Conservation (phyloP, 2,329 filamentous ascomycete species). For the Aureobasidium sp. region DNA sequence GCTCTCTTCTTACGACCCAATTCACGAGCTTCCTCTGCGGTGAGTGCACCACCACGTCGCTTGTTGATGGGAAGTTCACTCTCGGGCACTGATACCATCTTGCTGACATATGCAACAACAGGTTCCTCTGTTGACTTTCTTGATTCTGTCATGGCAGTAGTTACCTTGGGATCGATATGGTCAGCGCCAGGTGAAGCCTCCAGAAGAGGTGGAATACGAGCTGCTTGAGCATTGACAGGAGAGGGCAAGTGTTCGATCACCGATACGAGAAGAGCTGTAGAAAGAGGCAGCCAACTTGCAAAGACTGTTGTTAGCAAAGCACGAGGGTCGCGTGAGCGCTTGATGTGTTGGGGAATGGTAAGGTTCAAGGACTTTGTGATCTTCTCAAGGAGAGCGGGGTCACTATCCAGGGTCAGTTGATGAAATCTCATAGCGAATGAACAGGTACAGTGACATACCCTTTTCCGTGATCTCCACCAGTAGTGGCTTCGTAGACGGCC, state of each 20-base stretch:
- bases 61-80: constrained; percentile 87
- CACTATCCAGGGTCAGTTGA: constrained; percentile 40
- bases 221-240: constrained; percentile 68
- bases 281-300: constrained; percentile 81
- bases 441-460: constrained; percentile 48
- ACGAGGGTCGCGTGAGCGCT: constrained; percentile 74
- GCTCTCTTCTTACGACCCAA: constrained; percentile 81
- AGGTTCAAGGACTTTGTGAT: constrained; percentile 88
- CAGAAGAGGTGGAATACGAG: constrained; percentile 70
- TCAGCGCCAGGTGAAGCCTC: constrained; percentile 69
- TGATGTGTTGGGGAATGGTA: constrained; percentile 72
- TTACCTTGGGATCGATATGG: constrained; percentile 59
- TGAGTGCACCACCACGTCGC: constrained; percentile 62
- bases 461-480: constrained; percentile 70
- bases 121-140: constrained; percentile 62
- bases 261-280: constrained; percentile 84
- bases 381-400: constrained; percentile 77
- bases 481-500: constrained; percentile 89
- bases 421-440: neutral
- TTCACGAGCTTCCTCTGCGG: constrained; percentile 81
- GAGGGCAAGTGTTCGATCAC: constrained; percentile 89
- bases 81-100: constrained; percentile 92
- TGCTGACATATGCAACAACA: constrained; percentile 90
- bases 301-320: constrained; percentile 82
- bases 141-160: constrained; percentile 75